A percentile compares a stretch with the other conserved stretches of the same genome.
Evolutionary conservation across 176 grass and related monocot genomes (phyloP).

Genomic region (Ensete ventricosum): DNA sequence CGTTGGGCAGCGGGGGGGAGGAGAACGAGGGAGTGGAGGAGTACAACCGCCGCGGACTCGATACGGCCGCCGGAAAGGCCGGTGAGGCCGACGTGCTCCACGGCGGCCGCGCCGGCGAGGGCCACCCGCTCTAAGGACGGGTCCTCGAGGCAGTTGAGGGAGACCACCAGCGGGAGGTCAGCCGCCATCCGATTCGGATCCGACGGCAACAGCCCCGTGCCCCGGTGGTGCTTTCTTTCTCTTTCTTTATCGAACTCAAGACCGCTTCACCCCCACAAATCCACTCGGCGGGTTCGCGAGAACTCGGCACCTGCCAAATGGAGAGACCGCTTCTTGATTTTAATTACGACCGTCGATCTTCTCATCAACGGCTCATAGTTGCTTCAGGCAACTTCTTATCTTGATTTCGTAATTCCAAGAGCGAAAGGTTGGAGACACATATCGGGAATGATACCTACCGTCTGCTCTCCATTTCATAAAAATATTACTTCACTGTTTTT

Average conservation of each 20-base stretch:
- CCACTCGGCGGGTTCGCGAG: too few relatives aligned
- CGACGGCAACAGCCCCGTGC: background rate
- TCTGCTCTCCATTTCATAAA: too few relatives aligned
- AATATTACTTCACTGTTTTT: too few relatives aligned
- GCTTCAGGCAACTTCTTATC: too few relatives aligned
- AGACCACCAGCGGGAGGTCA: constrained; percentile 45
- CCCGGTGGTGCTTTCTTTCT: background rate
- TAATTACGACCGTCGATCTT: background rate
- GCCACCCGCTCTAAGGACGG: constrained; percentile 61
- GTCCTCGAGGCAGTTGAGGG: constrained; percentile 83
- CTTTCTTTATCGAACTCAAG: background rate
- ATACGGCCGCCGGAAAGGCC: constrained; percentile 46
- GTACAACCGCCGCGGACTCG: constrained; percentile 55
- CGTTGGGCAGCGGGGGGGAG: constrained; percentile 82
- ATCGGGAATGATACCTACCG: too few relatives aligned
- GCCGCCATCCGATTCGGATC: constrained; percentile 8
- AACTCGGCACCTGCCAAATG: background rate
- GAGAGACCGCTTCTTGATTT: background rate
- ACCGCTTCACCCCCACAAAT: background rate
- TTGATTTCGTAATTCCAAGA: too few relatives aligned
- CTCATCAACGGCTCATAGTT: background rate
- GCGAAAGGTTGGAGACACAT: too few relatives aligned
- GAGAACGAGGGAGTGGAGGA: constrained; percentile 63
- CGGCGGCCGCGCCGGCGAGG: constrained; percentile 43
- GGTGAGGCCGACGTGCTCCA: constrained; percentile 71